A percentile compares a stretch with the other conserved stretches of the same genome.
Conservation (phyloP, 768 basidiomycete species). For the Lentinula edodes region DNA sequence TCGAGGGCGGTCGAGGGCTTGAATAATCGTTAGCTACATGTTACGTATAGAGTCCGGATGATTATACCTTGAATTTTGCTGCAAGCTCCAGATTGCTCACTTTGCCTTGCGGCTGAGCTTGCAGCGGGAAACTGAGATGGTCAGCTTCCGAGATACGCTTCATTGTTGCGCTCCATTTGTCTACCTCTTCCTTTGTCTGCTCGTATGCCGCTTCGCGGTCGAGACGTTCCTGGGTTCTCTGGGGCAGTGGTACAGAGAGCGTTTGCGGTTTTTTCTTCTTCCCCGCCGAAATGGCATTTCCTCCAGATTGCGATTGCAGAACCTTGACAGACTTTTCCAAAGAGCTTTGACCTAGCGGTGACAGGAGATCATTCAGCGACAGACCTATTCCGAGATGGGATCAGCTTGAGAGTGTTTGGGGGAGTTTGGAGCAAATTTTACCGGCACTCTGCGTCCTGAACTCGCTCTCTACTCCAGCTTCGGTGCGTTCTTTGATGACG, state of each 20-base stretch:
- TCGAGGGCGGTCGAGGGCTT: slow-evolving; percentile 86
- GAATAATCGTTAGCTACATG: not conserved
- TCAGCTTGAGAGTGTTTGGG: not conserved
- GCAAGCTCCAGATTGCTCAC: slow-evolving; percentile 71
- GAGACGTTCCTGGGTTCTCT: slow-evolving; percentile 80
- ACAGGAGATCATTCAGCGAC: slow-evolving; percentile 68
- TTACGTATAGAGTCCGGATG: not conserved
- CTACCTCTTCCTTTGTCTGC: slow-evolving; percentile 85
- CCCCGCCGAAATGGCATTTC: slow-evolving; percentile 34
- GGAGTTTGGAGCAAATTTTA: slow-evolving; percentile 18
- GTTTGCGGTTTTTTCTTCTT: slow-evolving; percentile 51
- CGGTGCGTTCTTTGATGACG: slow-evolving; percentile 64
- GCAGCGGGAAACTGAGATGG: slow-evolving; percentile 81
- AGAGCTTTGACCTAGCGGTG: slow-evolving; percentile 60
- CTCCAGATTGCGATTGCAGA: slow-evolving; percentile 22
- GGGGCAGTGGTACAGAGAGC: slow-evolving; percentile 79
- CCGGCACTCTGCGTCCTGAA: slow-evolving; percentile 56
- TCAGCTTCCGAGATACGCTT: slow-evolving; percentile 89
- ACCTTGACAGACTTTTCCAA: slow-evolving; percentile 69
- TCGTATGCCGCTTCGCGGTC: slow-evolving; percentile 95
- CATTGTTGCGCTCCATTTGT: slow-evolving; percentile 93
- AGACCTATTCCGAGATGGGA: slow-evolving; percentile 34
- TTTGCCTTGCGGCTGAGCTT: slow-evolving; percentile 48
- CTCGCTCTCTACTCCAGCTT: slow-evolving; percentile 77
- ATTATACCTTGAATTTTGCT: slow-evolving; percentile 75